Evolutionary conservation across 352 stramenopile genomes (phyloP).

Genomic region (Globisporangium lucens): DNA sequence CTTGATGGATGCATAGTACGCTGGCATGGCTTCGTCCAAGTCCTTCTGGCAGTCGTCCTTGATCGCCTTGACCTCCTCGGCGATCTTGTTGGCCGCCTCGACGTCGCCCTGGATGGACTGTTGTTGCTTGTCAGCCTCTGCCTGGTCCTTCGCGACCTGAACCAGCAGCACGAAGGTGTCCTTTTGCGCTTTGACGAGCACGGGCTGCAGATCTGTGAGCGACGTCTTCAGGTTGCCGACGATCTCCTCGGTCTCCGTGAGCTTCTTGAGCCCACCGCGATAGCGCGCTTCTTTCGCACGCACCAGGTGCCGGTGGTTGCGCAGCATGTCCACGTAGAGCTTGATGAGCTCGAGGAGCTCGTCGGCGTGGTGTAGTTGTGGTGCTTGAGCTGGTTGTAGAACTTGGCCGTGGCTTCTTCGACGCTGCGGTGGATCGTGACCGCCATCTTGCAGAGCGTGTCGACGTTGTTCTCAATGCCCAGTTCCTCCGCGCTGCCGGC

Average conservation of each 20-base stretch:
- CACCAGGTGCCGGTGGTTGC: conserved; percentile 81
- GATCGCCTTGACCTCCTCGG: conserved; percentile 90
- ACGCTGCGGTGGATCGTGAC: conserved; percentile 93
- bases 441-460: conserved; percentile 89
- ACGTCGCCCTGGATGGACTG: conserved; percentile 90
- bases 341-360: conserved; percentile 94
- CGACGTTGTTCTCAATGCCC: conserved; percentile 86
- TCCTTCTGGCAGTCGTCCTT: conserved; percentile 94
- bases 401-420: conserved; percentile 74
- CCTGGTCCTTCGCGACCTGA: conserved; percentile 90
- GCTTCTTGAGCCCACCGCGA: conserved; percentile 87
- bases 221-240: conserved; percentile 91
- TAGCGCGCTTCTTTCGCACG: conserved; percentile 81
- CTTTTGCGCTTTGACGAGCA: conserved; percentile 86
- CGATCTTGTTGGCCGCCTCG: conserved; percentile 89
- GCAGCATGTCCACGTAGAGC: conserved; percentile 91
- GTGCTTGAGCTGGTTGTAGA: conserved; percentile 83
- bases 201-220: conserved; percentile 90
- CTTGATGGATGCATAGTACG: conserved; percentile 90
- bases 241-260: conserved; percentile 91
- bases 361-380: conserved; percentile 96
- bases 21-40: conserved; percentile 91
- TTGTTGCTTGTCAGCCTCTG: conserved; percentile 89
- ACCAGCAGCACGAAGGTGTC: conserved; percentile 83
- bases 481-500: conserved; percentile 77